phyloP scores from a whole-genome alignment of 179 eudicot genomes.

The Nepenthes alata region DNA sequence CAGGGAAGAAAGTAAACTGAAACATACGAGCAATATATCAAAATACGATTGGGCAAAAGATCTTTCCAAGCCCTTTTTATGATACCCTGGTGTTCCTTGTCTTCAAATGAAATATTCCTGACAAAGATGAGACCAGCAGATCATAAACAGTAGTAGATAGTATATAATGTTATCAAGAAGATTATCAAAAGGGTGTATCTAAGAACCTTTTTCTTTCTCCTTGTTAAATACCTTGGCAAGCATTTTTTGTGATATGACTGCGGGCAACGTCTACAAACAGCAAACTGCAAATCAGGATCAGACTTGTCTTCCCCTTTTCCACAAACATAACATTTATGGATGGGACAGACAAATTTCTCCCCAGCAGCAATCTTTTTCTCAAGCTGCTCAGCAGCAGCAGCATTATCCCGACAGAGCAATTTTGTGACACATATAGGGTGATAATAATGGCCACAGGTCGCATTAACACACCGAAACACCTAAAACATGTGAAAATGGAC shows the following conservation, averaged over 20 bases:
- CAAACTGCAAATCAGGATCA: slow-evolving; percentile 53
- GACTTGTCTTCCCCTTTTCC: slow-evolving; percentile 48
- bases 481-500: slow-evolving; percentile 15
- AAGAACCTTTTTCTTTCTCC: neutral
- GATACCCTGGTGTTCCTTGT: slow-evolving; percentile 6
- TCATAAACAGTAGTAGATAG: no score
- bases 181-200: no score
- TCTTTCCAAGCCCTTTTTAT: slow-evolving; percentile 30
- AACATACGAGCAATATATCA: slow-evolving; percentile 33
- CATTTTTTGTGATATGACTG: slow-evolving; percentile 75
- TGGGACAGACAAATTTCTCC: slow-evolving; percentile 61
- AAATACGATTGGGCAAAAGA: slow-evolving; percentile 27
- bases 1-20: neutral
- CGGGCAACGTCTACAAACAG: slow-evolving; percentile 86
- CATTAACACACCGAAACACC: slow-evolving; percentile 81
- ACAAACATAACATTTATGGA: slow-evolving; percentile 59
- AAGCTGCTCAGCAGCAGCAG: slow-evolving; percentile 27
- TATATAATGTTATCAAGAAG: no score
- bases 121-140: slow-evolving; percentile 3
- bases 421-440: slow-evolving; percentile 59
- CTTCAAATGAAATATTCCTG: slow-evolving; percentile 20
- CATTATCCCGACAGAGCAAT: slow-evolving; percentile 29
- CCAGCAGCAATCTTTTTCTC: slow-evolving; percentile 51
- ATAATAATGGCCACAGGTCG: slow-evolving; percentile 75
- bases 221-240: slow-evolving; percentile 53